Evolutionary conservation across 768 basidiomycete species (phyloP), one percentile per base, ranked within the genome.

Genomic region (Dioszegia hungarica): DNA sequence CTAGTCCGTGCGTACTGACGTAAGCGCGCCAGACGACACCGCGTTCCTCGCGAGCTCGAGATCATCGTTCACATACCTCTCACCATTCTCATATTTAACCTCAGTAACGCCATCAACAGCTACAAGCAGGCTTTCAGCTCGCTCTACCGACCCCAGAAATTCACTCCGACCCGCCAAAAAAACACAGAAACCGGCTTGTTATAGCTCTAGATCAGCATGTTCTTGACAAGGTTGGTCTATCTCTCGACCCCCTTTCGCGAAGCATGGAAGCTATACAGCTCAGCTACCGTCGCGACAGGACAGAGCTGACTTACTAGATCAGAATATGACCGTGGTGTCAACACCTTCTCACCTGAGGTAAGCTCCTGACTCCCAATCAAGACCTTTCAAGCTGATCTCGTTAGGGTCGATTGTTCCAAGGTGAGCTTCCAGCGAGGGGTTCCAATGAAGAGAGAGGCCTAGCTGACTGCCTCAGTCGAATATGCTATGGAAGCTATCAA

Each of bases 401-500:
- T 4, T 54, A 97, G 78, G 93, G 94, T 40, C 92, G 94, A 73
- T 79, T 99, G 61, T 99, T 97, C 80, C 94, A 99, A 85, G 94
- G 94, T 93, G 62, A 46, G 70, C 56, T 45, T 27, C 27, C 8
- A 5, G 44, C 10, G n/a, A 8, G 24, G 36, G n/a, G 47, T 2
- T 54, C 19, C 14, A 8, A 12, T 5, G 37, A 11, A 28, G 10
- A 28, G n/a, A 12, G 3, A 19, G 43, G 40, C 6, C 8, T 10
- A 15, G 41, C 41, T 62, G 43, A 68, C 48, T 27, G 25, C 48
- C 20, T 1, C 66, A 97, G 94, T 99, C 78, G 95, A 99, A 79
- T 98, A 98, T 81, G 95, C 95, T 49, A 99, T 98, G 75, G 95
- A 99, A 73, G 95, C 95, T 8, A 98, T 98, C 78, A 98, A 95